These are phyloP conservation scores for Zoysia pacifica DNA, from an alignment of 176 grass and related monocot species.

Conservation along the genomic window DNA sequence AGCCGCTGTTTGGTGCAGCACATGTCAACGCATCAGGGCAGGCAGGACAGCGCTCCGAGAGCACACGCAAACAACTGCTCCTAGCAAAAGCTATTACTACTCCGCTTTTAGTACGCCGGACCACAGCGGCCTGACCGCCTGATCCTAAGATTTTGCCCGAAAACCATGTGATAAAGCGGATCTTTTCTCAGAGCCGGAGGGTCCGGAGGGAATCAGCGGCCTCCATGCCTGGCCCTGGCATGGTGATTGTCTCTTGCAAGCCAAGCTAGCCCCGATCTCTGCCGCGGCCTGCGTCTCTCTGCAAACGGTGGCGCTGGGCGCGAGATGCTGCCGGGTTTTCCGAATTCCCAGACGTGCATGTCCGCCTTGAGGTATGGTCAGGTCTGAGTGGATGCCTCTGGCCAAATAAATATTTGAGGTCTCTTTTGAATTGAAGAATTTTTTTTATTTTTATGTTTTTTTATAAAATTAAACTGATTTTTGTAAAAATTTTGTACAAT, in stretches of 20 bases:
- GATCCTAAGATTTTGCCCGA: slow-evolving; percentile 36
- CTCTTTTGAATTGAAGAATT: no score
- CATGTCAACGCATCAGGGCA: slow-evolving; percentile 21
- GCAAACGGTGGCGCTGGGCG: slow-evolving; percentile 31
- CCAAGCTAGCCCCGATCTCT: slow-evolving; percentile 22
- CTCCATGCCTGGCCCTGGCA: slow-evolving; percentile 26
- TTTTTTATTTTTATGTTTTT: no score
- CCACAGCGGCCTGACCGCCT: slow-evolving; percentile 7
- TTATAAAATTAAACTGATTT: no score
- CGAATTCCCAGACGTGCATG: slow-evolving; percentile 6
- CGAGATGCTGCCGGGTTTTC: slow-evolving; percentile 35
- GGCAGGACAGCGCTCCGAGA: not conserved
- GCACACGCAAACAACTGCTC: slow-evolving; percentile 11
- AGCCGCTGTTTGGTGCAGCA: slow-evolving; percentile 5
- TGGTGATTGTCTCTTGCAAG: slow-evolving; percentile 61
- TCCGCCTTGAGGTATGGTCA: slow-evolving; percentile 43
- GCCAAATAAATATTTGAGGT: slow-evolving; percentile 14
- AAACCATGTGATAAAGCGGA: slow-evolving; percentile 35
- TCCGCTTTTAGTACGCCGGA: slow-evolving; percentile 36
- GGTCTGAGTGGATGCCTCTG: slow-evolving; percentile 35
- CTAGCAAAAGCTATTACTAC: slow-evolving; percentile 21
- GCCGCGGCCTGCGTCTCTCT: slow-evolving; percentile 39
- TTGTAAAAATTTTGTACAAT: no score
- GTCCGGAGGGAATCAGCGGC: not conserved
- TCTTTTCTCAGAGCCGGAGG: slow-evolving; percentile 38